Percentiles rank a stretch among this genome's conserved stretches.
Conservation (phyloP, 2,329 filamentous ascomycete genomes). For the Sarocladiaceae sp. region DNA sequence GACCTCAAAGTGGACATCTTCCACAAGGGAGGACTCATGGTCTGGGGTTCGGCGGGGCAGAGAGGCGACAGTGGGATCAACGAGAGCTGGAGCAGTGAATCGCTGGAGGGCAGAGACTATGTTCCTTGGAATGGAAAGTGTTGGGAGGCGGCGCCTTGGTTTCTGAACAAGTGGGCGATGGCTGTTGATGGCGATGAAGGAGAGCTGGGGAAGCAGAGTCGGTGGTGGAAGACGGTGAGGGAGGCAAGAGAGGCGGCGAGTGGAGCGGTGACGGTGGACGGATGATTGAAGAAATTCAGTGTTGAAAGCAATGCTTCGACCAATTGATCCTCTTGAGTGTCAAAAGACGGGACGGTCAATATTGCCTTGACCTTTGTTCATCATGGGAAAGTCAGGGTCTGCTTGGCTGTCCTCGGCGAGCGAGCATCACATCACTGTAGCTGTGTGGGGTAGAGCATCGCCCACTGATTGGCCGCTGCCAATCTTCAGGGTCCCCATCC, state of each 20-base stretch:
- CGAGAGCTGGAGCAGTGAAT: not conserved
- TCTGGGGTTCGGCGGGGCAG: conserved; percentile 13
- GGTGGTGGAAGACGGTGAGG: conserved; percentile 13
- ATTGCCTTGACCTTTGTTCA: too few species aligned
- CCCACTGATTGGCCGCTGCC: too few species aligned
- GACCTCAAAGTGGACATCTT: conserved; percentile 24
- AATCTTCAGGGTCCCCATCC: too few species aligned
- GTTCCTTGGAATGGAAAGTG: conserved; percentile 23
- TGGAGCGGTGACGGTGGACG: not conserved
- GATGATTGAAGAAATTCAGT: too few species aligned
- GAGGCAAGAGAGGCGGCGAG: not conserved
- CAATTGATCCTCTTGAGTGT: too few species aligned
- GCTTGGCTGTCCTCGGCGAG: too few species aligned
- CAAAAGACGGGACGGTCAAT: too few species aligned
- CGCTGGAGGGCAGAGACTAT: conserved; percentile 8
- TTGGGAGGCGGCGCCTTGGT: conserved; percentile 25
- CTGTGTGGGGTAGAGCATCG: too few species aligned
- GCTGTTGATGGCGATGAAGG: conserved; percentile 17
- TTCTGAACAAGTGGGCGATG: conserved; percentile 21
- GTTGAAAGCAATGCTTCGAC: too few species aligned
- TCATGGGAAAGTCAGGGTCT: too few species aligned
- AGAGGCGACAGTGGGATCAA: not conserved
- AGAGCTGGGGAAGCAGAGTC: conserved; percentile 17
- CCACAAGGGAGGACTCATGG: conserved; percentile 15
- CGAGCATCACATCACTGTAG: too few species aligned